phyloP scores from a whole-genome alignment of 129 eudicot species.

The Rutidosis leptorrhynchoides region DNA sequence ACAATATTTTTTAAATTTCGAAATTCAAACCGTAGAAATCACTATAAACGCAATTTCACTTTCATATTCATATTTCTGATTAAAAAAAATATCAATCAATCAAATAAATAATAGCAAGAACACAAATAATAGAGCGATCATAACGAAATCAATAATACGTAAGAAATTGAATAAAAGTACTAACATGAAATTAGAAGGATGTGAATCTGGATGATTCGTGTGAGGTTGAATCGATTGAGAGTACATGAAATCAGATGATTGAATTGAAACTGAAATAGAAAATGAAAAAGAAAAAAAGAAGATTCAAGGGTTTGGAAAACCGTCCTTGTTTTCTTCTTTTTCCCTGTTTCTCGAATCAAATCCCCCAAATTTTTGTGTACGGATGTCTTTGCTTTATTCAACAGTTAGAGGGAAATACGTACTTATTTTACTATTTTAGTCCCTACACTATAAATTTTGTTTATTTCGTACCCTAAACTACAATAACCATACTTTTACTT shows the following conservation, averaged over 20 bases:
- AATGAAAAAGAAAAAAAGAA: slow-evolving; percentile 20
- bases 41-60: neutral
- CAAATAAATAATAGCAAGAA: neutral
- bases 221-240: slow-evolving; percentile 3
- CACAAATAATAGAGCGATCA: neutral
- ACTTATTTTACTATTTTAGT: neutral
- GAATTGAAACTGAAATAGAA: neutral
- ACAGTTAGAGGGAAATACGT: slow-evolving; percentile 10
- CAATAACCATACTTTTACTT: too few species aligned
- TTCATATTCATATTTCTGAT: slow-evolving; percentile 3
- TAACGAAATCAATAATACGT: neutral
- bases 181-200: slow-evolving; percentile 25
- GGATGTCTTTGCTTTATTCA: slow-evolving; percentile 23
- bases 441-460: neutral
- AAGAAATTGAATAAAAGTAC: slow-evolving; percentile 14
- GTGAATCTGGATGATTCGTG: slow-evolving; percentile 22
- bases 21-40: neutral
- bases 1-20: neutral
- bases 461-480: neutral
- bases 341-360: slow-evolving; percentile 29
- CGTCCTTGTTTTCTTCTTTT: slow-evolving; percentile 29
- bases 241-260: slow-evolving; percentile 16
- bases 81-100: slow-evolving; percentile 1
- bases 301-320: slow-evolving; percentile 27
- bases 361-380: slow-evolving; percentile 21